These are phyloP conservation scores for Zasmidium cellare DNA, from an alignment of 2,329 filamentous ascomycete genomes.

Conservation along the genomic window DNA sequence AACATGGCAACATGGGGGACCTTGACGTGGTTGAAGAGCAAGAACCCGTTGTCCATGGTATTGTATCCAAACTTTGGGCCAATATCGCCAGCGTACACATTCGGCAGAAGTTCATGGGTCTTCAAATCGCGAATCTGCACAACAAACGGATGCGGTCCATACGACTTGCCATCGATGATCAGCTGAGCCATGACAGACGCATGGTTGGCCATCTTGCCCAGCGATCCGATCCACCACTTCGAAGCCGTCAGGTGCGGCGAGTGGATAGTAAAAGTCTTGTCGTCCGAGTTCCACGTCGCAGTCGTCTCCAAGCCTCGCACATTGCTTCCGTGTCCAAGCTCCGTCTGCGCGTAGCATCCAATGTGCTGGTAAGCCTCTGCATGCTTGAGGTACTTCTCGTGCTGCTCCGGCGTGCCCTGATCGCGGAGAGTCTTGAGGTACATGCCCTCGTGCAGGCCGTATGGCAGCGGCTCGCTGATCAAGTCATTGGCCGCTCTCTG, in stretches of 20 bases:
- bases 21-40: constrained; percentile 75
- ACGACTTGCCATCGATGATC: constrained; percentile 65
- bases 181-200: constrained; percentile 79
- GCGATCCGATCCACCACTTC: constrained; percentile 84
- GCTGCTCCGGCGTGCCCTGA: constrained; percentile 72
- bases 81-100: constrained; percentile 75
- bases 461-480: constrained; percentile 71
- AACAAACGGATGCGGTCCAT: constrained; percentile 76
- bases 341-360: constrained; percentile 79
- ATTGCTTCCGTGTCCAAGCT: constrained; percentile 77
- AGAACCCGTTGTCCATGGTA: constrained; percentile 72
- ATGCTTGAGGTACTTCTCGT: constrained; percentile 68
- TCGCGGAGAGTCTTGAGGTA: constrained; percentile 69
- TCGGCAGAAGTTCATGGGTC: constrained; percentile 68
- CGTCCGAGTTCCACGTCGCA: constrained; percentile 70
- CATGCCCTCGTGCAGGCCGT: constrained; percentile 71
- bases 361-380: constrained; percentile 71
- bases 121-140: constrained; percentile 71
- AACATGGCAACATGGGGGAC: constrained; percentile 74
- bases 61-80: constrained; percentile 75
- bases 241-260: constrained; percentile 72
- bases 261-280: constrained; percentile 74
- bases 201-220: constrained; percentile 74
- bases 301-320: constrained; percentile 72
- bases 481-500: constrained; percentile 65